Base-by-base conservation (phyloP, 2,329 filamentous ascomycete genomes). In the Phoma sp. region DNA sequence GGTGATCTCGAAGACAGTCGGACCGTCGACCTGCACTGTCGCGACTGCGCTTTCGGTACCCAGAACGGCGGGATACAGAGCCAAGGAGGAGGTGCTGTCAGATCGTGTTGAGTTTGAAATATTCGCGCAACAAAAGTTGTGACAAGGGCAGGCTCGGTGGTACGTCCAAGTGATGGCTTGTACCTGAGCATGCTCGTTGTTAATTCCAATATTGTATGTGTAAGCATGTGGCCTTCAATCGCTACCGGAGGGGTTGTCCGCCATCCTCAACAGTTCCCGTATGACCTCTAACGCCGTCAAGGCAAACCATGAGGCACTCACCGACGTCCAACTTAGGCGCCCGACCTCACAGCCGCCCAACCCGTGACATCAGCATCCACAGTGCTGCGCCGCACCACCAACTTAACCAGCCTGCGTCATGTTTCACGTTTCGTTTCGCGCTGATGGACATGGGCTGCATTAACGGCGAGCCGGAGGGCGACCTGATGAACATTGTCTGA, bases 301-400 rank as follows among this genome's bases (percentile, higher is more conserved):
- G 28, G 50, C 66, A 9, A 46, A 42, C 12, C 14, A 57, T 30
- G 54, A 54, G 37, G 29, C 49, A 36, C 56, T 42, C 29, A 60
- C 62, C 47, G 21, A 28, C 43, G 17, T 46, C 47, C 39, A 37
- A 51, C 36, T 17, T 43, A 18, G 43, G 51, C 51, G 51, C 45
- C 45, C 45, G 47, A 40, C 32, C 47, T 45, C 45, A 46, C 25
- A 40, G 45, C 51, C 39, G 38, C 47, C 28, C 18, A 42, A n/a
- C 18, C 32, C 30, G 30, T 49, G 23, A 42, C 30, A 32, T 42
- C 38, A 42, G 47, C 47, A 36, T 37, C 30, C 47, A 40, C 39
- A 30, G 34, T 36, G 45, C 51, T 54, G 51, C 51, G 51, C 51
- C 51, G 45, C 51, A 54, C 45, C 34, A 49, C 51, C 34, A 54